Percentiles rank a stretch among this genome's conserved stretches.
These are phyloP conservation scores for Bassia scoparia DNA, from an alignment of 148 eudicot species.

Conservation along the genomic window DNA sequence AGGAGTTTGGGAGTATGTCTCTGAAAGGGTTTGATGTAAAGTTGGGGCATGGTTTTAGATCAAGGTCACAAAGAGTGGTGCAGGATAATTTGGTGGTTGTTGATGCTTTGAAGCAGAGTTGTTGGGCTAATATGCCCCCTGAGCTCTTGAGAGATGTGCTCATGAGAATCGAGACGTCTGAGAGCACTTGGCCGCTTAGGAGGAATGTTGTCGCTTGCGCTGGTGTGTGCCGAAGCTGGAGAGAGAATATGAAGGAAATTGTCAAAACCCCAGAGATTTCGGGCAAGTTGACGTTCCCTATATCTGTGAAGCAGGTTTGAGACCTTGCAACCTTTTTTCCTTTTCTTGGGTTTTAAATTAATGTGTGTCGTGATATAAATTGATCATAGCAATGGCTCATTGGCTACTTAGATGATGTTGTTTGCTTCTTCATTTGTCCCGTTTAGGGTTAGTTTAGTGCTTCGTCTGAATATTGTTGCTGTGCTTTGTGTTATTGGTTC, in stretches of 20 bases:
- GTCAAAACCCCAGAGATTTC: constrained; percentile 61
- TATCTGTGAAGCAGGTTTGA: constrained; percentile 87
- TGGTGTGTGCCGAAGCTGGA: constrained; percentile 90
- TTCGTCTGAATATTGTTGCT: not conserved
- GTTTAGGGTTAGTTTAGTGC: too few relatives aligned
- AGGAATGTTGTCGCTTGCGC: constrained; percentile 77
- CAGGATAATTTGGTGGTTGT: constrained; percentile 49
- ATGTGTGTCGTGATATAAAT: constrained; percentile 1
- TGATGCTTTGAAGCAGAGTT: constrained; percentile 73
- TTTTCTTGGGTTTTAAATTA: not conserved
- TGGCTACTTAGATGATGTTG: constrained; percentile 5
- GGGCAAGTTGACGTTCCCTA: constrained; percentile 76
- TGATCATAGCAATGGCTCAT: constrained; percentile 2
- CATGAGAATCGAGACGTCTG: constrained; percentile 75
- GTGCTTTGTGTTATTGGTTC: too few relatives aligned
- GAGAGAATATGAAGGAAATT: constrained; percentile 73
- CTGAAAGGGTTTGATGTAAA: constrained; percentile 67
- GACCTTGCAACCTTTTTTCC: not conserved
- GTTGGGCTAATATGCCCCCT: constrained; percentile 92
- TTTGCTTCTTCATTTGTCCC: not conserved
- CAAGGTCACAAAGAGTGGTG: constrained; percentile 73
- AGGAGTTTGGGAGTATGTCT: constrained; percentile 71
- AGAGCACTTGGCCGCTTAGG: constrained; percentile 64
- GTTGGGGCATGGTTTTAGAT: constrained; percentile 57
- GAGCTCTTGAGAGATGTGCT: constrained; percentile 89